Evolutionary conservation across 345 rosid species (phyloP).

Genomic region (Lagerstroemia speciosa): DNA sequence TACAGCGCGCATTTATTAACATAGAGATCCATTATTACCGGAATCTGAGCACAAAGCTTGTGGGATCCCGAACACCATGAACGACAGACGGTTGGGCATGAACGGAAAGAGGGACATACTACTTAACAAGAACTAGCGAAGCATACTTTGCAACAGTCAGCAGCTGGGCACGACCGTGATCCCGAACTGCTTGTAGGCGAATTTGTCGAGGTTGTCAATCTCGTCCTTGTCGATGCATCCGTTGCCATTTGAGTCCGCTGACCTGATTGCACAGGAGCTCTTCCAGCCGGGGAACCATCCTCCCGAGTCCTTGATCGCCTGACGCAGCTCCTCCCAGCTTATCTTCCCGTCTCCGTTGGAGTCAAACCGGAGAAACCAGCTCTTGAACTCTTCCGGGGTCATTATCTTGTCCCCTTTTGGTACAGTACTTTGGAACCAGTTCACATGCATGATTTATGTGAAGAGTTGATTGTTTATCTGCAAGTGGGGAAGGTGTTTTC

Average conservation of each 20-base stretch:
- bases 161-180: not conserved
- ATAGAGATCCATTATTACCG: too few relatives aligned
- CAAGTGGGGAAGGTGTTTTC: too few relatives aligned
- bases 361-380: conserved; percentile 12
- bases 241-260: conserved; percentile 9
- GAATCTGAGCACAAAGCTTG: too few relatives aligned
- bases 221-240: conserved; percentile 13
- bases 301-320: conserved; percentile 10
- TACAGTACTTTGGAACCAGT: not conserved
- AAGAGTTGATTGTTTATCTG: too few relatives aligned
- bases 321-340: conserved; percentile 22
- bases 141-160: not conserved
- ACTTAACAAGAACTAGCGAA: not conserved
- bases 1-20: too few relatives aligned
- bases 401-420: conserved; percentile 1
- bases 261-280: not conserved
- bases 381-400: conserved; percentile 19
- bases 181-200: conserved; percentile 7
- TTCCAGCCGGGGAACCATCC: conserved; percentile 10
- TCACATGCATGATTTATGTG: not conserved
- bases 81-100: not conserved
- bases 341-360: conserved; percentile 13
- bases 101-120: not conserved
- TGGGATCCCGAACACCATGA: not conserved
- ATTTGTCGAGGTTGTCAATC: conserved; percentile 3